Base-by-base conservation (phyloP, 2,329 filamentous ascomycete genomes). In the Diaporthe sp. region DNA sequence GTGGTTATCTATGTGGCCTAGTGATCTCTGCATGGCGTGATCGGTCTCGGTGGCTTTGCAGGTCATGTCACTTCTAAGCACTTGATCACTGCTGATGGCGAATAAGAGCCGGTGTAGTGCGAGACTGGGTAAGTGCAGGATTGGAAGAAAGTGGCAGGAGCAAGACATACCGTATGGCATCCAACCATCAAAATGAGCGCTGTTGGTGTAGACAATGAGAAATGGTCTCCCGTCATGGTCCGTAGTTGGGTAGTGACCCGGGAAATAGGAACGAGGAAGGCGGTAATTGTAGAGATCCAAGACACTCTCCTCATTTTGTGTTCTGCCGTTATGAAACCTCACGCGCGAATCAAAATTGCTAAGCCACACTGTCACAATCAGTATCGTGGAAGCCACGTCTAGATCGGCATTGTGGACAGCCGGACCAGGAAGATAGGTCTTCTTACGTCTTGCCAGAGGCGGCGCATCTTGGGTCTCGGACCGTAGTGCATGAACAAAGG, bases 271-370 rank as follows among this genome's bases (percentile, higher is more conserved):
- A 46, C 4, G 15, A 19, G n/a, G 58, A 12, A 2, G 6, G n/a
- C 12, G 8, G 8, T 2, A 42, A 7, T 61, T 42, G 19, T 12
- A 39, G 7, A 6, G 0, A 49, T 49, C 44, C 7, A 22, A 22
- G 8, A 0, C 31, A 5, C 19, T 42, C 1, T 5, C 8, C 37
- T 13, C 12, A 39, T 0, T 2, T 39, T 2, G 2, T 39, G 37
- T 13, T 9, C 3, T 6, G n/a, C 13, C 3, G 0, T 25, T 1
- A 0, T 10, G 0, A 13, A 31, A 46, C 2, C 3, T 12, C 13
- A 53, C 65, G 8, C 0, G 0, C 2, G 1, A 0, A 17, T 25
- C 13, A 28, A 69, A 55, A 1, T 2, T 55, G 1, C 31, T 7
- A 34, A 69, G 65, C 34, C 34, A 51, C 34, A 8, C 65, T 69